phyloP scores from a whole-genome alignment of 2,329 filamentous ascomycete species.

The Cercospora sp. region DNA sequence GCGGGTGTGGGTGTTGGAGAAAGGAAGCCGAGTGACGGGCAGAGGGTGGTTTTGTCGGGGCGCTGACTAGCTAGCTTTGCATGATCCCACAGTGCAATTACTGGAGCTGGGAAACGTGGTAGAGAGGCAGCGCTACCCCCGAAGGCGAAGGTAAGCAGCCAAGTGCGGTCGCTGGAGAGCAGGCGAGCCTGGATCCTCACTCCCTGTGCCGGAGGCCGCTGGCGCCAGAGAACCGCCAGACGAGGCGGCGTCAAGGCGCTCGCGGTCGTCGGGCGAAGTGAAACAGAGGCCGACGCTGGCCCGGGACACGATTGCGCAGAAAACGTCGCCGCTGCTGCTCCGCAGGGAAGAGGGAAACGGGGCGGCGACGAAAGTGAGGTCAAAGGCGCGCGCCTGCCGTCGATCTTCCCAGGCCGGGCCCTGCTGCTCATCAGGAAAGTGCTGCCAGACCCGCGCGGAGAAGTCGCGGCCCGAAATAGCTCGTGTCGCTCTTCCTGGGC shows the following conservation, averaged over 20 bases:
- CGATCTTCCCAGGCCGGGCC: constrained; percentile 3
- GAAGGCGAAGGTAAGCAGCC: constrained; percentile 6
- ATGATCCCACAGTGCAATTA: constrained; percentile 9
- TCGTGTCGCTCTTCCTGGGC: neutral
- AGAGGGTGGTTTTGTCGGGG: constrained; percentile 11
- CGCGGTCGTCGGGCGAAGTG: constrained; percentile 5
- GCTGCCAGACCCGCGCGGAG: constrained; percentile 2
- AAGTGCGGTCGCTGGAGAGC: constrained; percentile 2
- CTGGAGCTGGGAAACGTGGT: constrained; percentile 14
- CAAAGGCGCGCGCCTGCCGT: neutral
- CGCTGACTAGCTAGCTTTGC: constrained; percentile 18
- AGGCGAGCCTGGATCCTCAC: constrained; percentile 11
- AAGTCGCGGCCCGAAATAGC: constrained; percentile 4
- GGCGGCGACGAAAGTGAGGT: constrained; percentile 2
- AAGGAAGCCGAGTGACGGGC: constrained; percentile 5
- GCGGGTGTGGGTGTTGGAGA: constrained; percentile 18
- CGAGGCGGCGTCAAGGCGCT: neutral
- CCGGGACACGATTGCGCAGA: neutral
- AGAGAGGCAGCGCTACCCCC: constrained; percentile 14
- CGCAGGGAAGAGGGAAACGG: neutral
- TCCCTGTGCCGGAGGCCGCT: constrained; percentile 1
- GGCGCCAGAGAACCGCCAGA: constrained; percentile 13
- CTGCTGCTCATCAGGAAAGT: neutral
- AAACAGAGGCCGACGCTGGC: constrained; percentile 5
- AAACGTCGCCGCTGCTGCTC: neutral